Base-by-base conservation (phyloP, 208 protist genomes). In the Leishmania arabica region DNA sequence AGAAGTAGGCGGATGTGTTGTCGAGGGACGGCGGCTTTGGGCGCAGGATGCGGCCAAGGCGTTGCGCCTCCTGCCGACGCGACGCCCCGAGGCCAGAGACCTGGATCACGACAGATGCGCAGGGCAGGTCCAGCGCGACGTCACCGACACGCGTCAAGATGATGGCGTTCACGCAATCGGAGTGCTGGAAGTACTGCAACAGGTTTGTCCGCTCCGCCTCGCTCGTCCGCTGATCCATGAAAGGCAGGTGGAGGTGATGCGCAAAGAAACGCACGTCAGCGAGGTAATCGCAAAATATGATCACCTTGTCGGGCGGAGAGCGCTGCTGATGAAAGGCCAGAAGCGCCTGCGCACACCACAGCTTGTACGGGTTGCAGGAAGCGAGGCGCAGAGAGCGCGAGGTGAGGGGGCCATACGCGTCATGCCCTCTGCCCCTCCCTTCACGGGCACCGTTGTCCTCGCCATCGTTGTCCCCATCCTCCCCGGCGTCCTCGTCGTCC, bases 41-140 rank as follows among this genome's bases (percentile, higher is more conserved):
- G 5, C 97, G 93, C 21, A 99, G 83, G 85, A 99, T 99, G 68
- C 99, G 96, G 64, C 99, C 99, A 2, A 99, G 91, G n/a, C 98
- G 96, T 87, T 99, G 98, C 60, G 99, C 98, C 89, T 99, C 98
- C 86, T 99, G 97, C 17, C 97, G 97, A 24, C 98, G 92, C 17
- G 97, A 98, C 1, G 97, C 98, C 58, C 98, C 99, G 54, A 99
- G 97, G 27, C 98, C 98, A 34, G 98, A 99, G 69, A 99, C 94
- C 81, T 99, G 99, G 80, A 99, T 99, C 66, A 99, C 95, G n/a
- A 99, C 99, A 49, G 98, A 99, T 0, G 99, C 99, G 53, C 99
- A 98, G 40, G 99, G 99, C 51, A 99, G 86, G 83, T 99, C 99
- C 47, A 99, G 95, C 19, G 98, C 97, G 42, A 97, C 99, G 89